Conservation (phyloP, 164 flowering plant genomes). For the Brasenia schreberi region DNA sequence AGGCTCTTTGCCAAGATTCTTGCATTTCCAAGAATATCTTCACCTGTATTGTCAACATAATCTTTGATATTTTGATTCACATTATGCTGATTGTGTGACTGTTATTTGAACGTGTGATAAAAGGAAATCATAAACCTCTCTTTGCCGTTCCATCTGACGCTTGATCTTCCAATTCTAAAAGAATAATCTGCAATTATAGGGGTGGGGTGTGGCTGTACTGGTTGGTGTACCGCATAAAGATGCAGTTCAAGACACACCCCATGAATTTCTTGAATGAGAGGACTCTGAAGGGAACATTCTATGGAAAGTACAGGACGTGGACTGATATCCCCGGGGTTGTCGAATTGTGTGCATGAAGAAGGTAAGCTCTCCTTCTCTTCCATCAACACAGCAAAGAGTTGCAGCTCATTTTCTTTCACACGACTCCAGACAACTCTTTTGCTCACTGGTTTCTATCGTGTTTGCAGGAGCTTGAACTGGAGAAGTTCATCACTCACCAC, state of each 20-base stretch:
- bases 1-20: too few species aligned
- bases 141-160: background rate
- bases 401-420: background rate
- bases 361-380: slow-evolving; percentile 16
- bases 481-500: slow-evolving; percentile 58
- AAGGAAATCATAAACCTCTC: background rate
- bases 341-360: slow-evolving; percentile 66
- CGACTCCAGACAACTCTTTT: background rate
- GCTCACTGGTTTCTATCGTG: background rate
- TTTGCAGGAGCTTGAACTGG: slow-evolving; percentile 50
- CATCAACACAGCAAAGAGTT: background rate
- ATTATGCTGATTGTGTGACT: too few species aligned
- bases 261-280: slow-evolving; percentile 49
- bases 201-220: slow-evolving; percentile 65
- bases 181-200: slow-evolving; percentile 16
- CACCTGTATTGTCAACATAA: too few species aligned
- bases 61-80: too few species aligned
- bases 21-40: too few species aligned
- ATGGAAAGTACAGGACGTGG: slow-evolving; percentile 56
- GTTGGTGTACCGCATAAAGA: slow-evolving; percentile 58
- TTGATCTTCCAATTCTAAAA: too few species aligned
- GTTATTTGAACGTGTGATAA: too few species aligned
- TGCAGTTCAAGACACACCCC: slow-evolving; percentile 53
- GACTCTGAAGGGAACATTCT: slow-evolving; percentile 67
- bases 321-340: slow-evolving; percentile 56